A percentile compares a stretch with the other conserved stretches of the same genome.
Evolutionary conservation across 768 basidiomycete species (phyloP).

Genomic region (Auriscalpium microsporum): DNA sequence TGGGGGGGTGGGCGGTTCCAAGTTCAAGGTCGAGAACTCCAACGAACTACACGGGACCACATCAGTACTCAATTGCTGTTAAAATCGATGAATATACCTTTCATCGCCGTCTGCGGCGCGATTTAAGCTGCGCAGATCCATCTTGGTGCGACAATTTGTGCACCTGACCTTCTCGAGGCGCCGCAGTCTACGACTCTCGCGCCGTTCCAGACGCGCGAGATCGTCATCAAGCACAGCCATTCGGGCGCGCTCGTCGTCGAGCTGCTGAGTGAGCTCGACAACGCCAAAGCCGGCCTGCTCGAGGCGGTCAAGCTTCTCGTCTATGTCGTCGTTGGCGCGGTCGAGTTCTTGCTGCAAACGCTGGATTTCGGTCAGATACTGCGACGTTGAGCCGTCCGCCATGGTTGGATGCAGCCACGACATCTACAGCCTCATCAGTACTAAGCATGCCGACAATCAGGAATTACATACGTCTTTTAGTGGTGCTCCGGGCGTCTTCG

Average conservation of each 20-base stretch:
- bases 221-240: constrained; percentile 59
- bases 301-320: constrained; percentile 80
- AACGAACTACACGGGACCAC: constrained; percentile 33
- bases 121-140: constrained; percentile 41
- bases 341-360: constrained; percentile 71
- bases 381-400: constrained; percentile 47
- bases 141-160: constrained; percentile 57
- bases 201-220: constrained; percentile 51
- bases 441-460: neutral
- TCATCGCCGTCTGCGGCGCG: constrained; percentile 43
- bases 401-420: constrained; percentile 65
- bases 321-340: constrained; percentile 74
- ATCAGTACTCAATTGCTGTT: neutral
- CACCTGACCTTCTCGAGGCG: constrained; percentile 58
- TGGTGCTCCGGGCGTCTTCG: constrained; percentile 74
- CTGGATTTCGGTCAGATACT: constrained; percentile 62
- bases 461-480: constrained; percentile 57
- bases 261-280: constrained; percentile 57
- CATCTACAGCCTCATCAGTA: constrained; percentile 34
- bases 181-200: constrained; percentile 59
- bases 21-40: constrained; percentile 38
- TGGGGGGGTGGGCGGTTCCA: constrained; percentile 62
- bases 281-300: constrained; percentile 74
- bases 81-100: constrained; percentile 34
- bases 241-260: constrained; percentile 60